Percentiles rank a stretch among this genome's conserved stretches.
These are phyloP conservation scores for Claviceps monticola DNA, from an alignment of 2,329 filamentous ascomycete genomes.

Conservation along the genomic window DNA sequence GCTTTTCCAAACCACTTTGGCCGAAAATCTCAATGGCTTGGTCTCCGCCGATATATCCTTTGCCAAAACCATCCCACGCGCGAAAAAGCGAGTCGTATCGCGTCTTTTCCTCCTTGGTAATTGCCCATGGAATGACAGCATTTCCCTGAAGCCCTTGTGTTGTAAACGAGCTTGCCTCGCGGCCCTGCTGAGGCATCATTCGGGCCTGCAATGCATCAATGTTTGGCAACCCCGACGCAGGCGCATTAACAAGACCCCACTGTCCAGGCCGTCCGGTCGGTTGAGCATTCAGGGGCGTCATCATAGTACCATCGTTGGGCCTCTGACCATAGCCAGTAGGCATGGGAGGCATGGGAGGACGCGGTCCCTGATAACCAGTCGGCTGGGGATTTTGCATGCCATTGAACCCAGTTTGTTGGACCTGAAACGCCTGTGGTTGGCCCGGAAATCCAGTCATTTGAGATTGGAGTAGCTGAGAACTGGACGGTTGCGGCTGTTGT, in stretches of 20 bases:
- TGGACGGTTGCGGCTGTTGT: constrained; percentile 63
- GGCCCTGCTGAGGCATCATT: constrained; percentile 94
- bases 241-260: constrained; percentile 96
- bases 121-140: constrained; percentile 93
- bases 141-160: constrained; percentile 82
- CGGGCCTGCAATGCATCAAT: constrained; percentile 84
- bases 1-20: constrained; percentile 83
- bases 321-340: constrained; percentile 47
- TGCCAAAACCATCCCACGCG: constrained; percentile 89
- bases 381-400: constrained; percentile 55
- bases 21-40: constrained; percentile 95
- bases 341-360: constrained; percentile 72
- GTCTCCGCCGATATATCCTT: constrained; percentile 81
- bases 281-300: constrained; percentile 68
- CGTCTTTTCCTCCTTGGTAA: constrained; percentile 97
- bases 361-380: constrained; percentile 69
- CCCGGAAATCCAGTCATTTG: constrained; percentile 58
- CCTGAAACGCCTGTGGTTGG: constrained; percentile 45
- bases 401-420: constrained; percentile 58
- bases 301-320: constrained; percentile 43
- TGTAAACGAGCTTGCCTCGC: constrained; percentile 70
- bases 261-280: constrained; percentile 87
- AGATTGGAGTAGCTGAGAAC: constrained; percentile 45
- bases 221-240: constrained; percentile 77
- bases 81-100: constrained; percentile 91